Base-by-base conservation (phyloP, 768 basidiomycete species). In the Termitomyces sp. region DNA sequence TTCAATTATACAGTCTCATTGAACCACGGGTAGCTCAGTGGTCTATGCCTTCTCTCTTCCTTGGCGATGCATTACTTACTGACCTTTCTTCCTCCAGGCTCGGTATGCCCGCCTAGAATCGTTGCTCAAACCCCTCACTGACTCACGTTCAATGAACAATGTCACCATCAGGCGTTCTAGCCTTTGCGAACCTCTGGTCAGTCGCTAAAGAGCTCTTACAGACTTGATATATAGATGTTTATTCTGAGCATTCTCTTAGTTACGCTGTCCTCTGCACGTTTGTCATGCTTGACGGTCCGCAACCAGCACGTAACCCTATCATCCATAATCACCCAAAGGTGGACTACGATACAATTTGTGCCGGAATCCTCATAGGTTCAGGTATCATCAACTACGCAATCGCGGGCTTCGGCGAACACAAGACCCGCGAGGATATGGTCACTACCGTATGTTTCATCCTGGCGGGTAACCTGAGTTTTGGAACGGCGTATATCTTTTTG, bases 101-200 rank as follows among this genome's bases (percentile, higher is more conserved):
- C 35, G 50, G 56, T 57, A 52, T 29, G 49, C 51, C 25, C 10
- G 35, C 27, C 32, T 21, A 25, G 32, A 37, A 2, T 17, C 17
- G n/a, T 25, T 37, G 29, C 14, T n/a, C 45, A 3, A 19, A 17
- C 9, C 16, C 14, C 16, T 42, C 37, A 17, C n/a, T n/a, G n/a
- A n/a, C 46, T 42, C 23, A 16, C 5, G 23, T n/a, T 55, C 14
- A 3, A 17, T 23, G 11, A n/a, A 44, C 31, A 25, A 46, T 46
- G 17, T 14, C 25, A n/a, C 44, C 40, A 9, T 52, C 41, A 59
- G 54, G 27, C 31, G 44, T 53, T 12, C 29, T 60, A 19, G 35
- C 49, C 25, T 35, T 66, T 23, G 44, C 57, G 34, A 66, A 64
- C 44, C 19, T 66, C 21, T 57, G 53, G 65, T 59, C 27, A 57